Evolutionary conservation across 2,329 filamentous ascomycete species (phyloP).

Genomic region (Thermothelomyces thermophilus): DNA sequence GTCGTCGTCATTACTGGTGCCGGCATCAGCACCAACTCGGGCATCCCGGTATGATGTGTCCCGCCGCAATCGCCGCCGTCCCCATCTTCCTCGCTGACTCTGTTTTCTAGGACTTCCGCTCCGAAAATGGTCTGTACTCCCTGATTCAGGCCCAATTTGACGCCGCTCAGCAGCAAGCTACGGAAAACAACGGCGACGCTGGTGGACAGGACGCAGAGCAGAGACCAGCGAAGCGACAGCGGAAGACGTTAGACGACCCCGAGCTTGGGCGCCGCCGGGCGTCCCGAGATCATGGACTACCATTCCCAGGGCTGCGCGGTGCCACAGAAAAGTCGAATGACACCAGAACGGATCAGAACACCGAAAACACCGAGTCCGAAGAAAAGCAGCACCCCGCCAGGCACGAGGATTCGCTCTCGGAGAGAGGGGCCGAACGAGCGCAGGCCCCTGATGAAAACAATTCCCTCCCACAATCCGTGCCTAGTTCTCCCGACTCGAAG

Average conservation of each 20-base stretch:
- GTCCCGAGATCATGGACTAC: neutral
- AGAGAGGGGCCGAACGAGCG: neutral
- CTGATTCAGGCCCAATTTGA: slow-evolving; percentile 64
- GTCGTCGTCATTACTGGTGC: slow-evolving; percentile 67
- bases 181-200: slow-evolving; percentile 28
- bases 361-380: too few relatives aligned
- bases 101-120: slow-evolving; percentile 57
- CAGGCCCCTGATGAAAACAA: neutral
- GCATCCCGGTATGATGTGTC: slow-evolving; percentile 54
- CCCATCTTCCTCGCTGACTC: slow-evolving; percentile 17
- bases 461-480: neutral
- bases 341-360: neutral
- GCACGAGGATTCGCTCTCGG: neutral
- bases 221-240: slow-evolving; percentile 31
- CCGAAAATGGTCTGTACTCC: slow-evolving; percentile 65
- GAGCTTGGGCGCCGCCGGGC: neutral
- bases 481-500: neutral
- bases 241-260: slow-evolving; percentile 25
- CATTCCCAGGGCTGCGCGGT: slow-evolving; percentile 10
- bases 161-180: slow-evolving; percentile 34
- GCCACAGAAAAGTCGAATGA: neutral
- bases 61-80: neutral
- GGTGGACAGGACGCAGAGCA: slow-evolving; percentile 27
- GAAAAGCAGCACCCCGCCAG: neutral
- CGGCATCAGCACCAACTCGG: slow-evolving; percentile 69